A percentile compares a stretch with the other conserved stretches of the same genome.
phyloP scores from a whole-genome alignment of 176 grass and related monocot species.

The Avena insularis region DNA sequence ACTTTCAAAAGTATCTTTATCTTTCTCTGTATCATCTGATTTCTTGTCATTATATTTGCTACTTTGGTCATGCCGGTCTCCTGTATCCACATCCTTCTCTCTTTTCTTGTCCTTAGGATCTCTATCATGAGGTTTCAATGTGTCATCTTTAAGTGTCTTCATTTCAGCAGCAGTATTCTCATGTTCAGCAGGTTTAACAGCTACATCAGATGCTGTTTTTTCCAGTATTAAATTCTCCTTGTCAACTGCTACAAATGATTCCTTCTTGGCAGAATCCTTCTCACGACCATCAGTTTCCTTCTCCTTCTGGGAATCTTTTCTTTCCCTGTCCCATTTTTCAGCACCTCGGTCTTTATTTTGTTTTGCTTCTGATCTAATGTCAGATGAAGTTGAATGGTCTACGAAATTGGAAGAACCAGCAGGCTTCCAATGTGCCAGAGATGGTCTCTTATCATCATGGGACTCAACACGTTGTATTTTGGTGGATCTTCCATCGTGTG shows the following conservation, averaged over 20 bases:
- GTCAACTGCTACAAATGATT: slow-evolving; percentile 44
- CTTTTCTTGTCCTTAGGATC: slow-evolving; percentile 72
- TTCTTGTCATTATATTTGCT: slow-evolving; percentile 72
- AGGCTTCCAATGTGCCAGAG: slow-evolving; percentile 55
- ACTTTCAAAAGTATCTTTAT: slow-evolving; percentile 74
- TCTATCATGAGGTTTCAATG: slow-evolving; percentile 61
- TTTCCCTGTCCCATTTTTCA: slow-evolving; percentile 73
- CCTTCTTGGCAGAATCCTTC: slow-evolving; percentile 68
- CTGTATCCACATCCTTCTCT: slow-evolving; percentile 66
- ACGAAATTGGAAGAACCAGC: slow-evolving; percentile 45
- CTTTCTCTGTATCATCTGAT: slow-evolving; percentile 81
- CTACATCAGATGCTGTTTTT: slow-evolving; percentile 59
- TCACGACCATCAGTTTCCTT: slow-evolving; percentile 71
- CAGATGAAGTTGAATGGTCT: slow-evolving; percentile 51
- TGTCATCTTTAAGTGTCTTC: slow-evolving; percentile 52
- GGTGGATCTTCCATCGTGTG: slow-evolving; percentile 66
- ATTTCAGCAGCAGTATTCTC: slow-evolving; percentile 42
- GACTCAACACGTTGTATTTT: slow-evolving; percentile 75
- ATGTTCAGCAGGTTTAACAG: slow-evolving; percentile 53
- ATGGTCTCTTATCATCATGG: slow-evolving; percentile 80
- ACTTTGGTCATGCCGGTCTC: slow-evolving; percentile 57
- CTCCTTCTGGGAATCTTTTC: slow-evolving; percentile 59
- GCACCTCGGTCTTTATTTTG: slow-evolving; percentile 64
- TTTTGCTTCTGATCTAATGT: slow-evolving; percentile 66
- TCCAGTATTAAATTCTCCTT: slow-evolving; percentile 56